Percentiles rank a stretch among this genome's conserved stretches.
These are phyloP conservation scores for Lachancea thermotolerans DNA, from an alignment of 805 yeast species.

Conservation along the genomic window DNA sequence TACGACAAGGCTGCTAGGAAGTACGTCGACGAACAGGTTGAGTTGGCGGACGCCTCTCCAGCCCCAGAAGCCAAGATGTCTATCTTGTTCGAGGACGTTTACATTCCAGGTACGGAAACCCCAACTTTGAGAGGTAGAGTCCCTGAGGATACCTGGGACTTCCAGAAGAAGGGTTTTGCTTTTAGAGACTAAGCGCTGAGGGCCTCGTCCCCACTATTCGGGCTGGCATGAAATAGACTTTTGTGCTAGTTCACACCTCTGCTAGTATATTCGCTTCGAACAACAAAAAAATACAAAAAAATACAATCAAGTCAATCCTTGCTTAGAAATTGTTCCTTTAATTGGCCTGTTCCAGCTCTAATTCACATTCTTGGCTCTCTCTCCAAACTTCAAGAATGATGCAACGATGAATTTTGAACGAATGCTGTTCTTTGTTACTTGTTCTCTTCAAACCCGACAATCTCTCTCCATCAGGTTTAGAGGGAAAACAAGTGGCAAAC, in stretches of 20 bases:
- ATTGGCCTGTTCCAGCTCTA: not conserved
- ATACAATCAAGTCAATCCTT: not conserved
- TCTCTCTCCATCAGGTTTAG: not conserved
- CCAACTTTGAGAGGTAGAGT: slow-evolving; percentile 94
- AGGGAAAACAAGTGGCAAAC: not conserved
- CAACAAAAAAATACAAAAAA: slow-evolving; percentile 1
- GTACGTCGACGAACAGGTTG: slow-evolving; percentile 90
- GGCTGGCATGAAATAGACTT: too few species aligned
- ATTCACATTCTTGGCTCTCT: not conserved
- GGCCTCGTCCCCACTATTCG: too few species aligned
- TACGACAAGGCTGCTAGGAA: slow-evolving; percentile 96
- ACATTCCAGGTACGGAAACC: slow-evolving; percentile 89
- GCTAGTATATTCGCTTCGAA: not conserved
- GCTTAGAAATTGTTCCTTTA: not conserved
- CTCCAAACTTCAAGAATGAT: not conserved
- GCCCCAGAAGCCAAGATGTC: slow-evolving; percentile 95
- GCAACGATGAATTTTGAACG: not conserved
- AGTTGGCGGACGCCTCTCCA: slow-evolving; percentile 87
- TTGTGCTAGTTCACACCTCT: not conserved
- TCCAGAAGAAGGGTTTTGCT: slow-evolving; percentile 42
- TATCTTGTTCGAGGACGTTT: slow-evolving; percentile 92
- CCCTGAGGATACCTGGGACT: slow-evolving; percentile 91
- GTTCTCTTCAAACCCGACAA: not conserved
- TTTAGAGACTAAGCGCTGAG: slow-evolving; percentile 17
- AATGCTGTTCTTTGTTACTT: not conserved